phyloP scores from a whole-genome alignment of 2,329 filamentous ascomycete genomes.

The Penicillium sp. region DNA sequence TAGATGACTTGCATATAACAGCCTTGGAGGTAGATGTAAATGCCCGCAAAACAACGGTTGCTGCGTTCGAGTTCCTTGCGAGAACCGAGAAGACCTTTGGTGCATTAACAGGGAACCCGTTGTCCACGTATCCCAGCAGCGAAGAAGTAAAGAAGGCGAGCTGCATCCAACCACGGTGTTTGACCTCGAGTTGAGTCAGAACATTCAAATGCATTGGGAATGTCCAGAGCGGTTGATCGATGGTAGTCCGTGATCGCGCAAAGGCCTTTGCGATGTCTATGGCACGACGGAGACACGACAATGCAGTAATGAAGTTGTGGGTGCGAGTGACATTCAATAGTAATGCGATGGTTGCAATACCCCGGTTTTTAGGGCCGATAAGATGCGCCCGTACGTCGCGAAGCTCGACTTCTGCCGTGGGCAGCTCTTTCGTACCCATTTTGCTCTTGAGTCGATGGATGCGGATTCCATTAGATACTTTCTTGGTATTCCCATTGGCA shows the following conservation, averaged over 20 bases:
- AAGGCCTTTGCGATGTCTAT: slow-evolving; percentile 45
- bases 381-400: slow-evolving; percentile 67
- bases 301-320: slow-evolving; percentile 43
- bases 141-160: slow-evolving; percentile 41
- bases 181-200: slow-evolving; percentile 41
- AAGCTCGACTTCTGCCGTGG: slow-evolving; percentile 73
- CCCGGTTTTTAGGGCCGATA: slow-evolving; percentile 67
- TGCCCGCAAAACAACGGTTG: slow-evolving; percentile 28
- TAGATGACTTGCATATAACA: slow-evolving; percentile 34
- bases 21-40: slow-evolving; percentile 41
- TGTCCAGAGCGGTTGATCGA: slow-evolving; percentile 39
- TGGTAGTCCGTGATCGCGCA: slow-evolving; percentile 40
- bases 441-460: slow-evolving; percentile 75
- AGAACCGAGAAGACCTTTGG: slow-evolving; percentile 26
- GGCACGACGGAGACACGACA: slow-evolving; percentile 41
- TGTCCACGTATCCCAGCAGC: slow-evolving; percentile 39
- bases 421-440: slow-evolving; percentile 63
- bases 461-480: slow-evolving; percentile 64
- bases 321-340: slow-evolving; percentile 67
- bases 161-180: slow-evolving; percentile 41
- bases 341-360: slow-evolving; percentile 68
- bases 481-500: slow-evolving; percentile 23
- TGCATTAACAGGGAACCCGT: slow-evolving; percentile 19
- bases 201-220: slow-evolving; percentile 45
- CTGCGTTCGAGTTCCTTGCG: slow-evolving; percentile 1